Percentiles rank a stretch among this genome's conserved stretches.
phyloP scores from a whole-genome alignment of 2,329 filamentous ascomycete species.

The Chaetomium globosum region DNA sequence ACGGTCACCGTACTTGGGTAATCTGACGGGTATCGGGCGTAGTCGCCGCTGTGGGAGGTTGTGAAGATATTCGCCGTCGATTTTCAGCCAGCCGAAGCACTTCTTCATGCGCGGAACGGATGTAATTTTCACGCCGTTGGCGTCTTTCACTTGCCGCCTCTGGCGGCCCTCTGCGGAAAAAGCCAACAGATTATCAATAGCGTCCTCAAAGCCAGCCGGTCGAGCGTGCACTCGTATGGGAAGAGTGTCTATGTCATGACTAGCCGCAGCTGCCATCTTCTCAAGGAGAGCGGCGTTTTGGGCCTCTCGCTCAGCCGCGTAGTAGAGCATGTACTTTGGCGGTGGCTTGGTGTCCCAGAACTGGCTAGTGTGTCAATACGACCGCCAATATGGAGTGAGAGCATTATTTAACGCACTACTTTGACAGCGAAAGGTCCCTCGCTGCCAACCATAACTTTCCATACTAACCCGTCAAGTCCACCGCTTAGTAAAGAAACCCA shows the following conservation, averaged over 20 bases:
- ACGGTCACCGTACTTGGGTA: not conserved
- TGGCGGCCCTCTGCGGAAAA: conserved; percentile 15
- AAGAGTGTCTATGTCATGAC: conserved; percentile 1
- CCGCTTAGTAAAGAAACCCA: conserved; percentile 7
- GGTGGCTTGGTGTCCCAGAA: conserved; percentile 12
- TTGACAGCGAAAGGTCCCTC: conserved; percentile 8
- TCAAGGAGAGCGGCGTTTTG: conserved; percentile 10
- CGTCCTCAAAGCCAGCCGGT: not conserved
- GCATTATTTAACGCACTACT: not conserved
- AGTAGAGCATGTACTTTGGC: not conserved
- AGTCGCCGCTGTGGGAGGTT: not conserved
- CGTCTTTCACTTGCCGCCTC: conserved; percentile 10
- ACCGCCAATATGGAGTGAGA: not conserved
- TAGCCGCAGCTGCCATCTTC: conserved; percentile 8
- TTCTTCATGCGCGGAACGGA: conserved; percentile 18
- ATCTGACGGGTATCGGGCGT: not conserved
- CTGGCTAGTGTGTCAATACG: not conserved
- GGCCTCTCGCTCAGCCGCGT: conserved; percentile 5
- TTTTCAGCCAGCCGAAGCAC: conserved; percentile 19
- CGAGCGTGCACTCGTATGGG: conserved; percentile 8
- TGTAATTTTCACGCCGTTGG: not conserved
- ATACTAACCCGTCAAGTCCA: conserved; percentile 4
- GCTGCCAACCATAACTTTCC: conserved; percentile 5
- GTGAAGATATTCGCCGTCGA: conserved; percentile 8
- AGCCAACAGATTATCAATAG: conserved; percentile 17